Evolutionary conservation across 2,329 filamentous ascomycete genomes (phyloP), one percentile per base, ranked within the genome.

Genomic region (Penicillium sumatraense): DNA sequence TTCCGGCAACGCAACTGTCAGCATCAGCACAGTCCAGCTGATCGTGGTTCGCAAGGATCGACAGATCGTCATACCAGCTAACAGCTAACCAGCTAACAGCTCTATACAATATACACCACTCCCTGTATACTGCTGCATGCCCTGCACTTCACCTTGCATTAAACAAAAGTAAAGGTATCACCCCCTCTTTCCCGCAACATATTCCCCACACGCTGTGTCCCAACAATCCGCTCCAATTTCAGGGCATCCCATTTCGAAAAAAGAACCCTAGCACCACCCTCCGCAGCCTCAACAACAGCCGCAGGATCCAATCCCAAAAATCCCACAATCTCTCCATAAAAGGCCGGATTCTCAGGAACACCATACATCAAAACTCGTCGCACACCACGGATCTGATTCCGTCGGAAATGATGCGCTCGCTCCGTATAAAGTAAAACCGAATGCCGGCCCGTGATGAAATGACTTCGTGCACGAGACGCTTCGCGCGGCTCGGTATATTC

Each of bases 141-240:
- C 10, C 11, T 20, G 10, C n/a, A 10, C 16, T 20, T 9, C 16
- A 40, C 16, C 5, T 21, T 14, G 8, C 69, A 23, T 18, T 84
- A 96, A 58, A 96, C 81, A 81, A 98, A 98, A 70, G 96, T 93
- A 83, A 98, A 99, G 1, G 90, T 95, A 83, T 98, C 93, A 3
- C 84, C 85, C 3, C 87, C 88, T 68, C 85, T 86, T 65, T 96
- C 91, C 58, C 82, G 84, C 53, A 97, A 79, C 91, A 99, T 95
- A 72, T 86, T 90, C 14, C 86, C 87, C 6, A 95, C 86, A 59
- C 95, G 84, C 76, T 89, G 85, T 2, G 84, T 90, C 1, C 95
- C 95, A 2, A 93, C 93, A 35, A 98, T 80, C 54, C 95, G 83
- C 80, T 99, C 95, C 66, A 98, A 75, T 78, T 90, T 93, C 77